Percentiles rank a stretch among this genome's conserved stretches.
Conservation (phyloP, 2,329 filamentous ascomycete genomes). For the Hymenoscyphus fructigenus region DNA sequence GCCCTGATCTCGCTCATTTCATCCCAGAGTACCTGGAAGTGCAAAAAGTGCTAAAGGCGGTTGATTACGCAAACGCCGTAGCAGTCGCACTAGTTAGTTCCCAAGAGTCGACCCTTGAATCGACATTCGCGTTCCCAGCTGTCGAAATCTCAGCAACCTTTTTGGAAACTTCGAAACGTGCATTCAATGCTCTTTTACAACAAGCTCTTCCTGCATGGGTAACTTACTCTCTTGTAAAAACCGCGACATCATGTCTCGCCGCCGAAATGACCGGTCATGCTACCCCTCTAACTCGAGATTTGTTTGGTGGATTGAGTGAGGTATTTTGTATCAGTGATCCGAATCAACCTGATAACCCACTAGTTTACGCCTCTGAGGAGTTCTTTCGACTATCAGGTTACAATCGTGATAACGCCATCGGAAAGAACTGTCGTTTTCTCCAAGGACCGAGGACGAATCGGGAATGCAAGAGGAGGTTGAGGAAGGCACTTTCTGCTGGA, state of each 20-base stretch:
- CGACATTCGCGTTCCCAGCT: not conserved
- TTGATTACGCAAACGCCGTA: constrained; percentile 21
- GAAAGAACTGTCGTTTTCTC: constrained; percentile 86
- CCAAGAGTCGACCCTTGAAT: not conserved
- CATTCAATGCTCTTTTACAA: constrained; percentile 60
- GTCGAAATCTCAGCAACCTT: constrained; percentile 36
- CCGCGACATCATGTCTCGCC: constrained; percentile 8
- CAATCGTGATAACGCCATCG: constrained; percentile 80
- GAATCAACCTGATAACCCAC: constrained; percentile 50
- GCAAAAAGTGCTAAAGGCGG: constrained; percentile 21
- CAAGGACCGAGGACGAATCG: constrained; percentile 83
- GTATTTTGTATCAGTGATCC: constrained; percentile 20
- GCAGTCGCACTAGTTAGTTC: constrained; percentile 20
- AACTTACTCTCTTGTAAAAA: constrained; percentile 48
- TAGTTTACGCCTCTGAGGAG: constrained; percentile 89
- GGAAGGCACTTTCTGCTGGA: constrained; percentile 7
- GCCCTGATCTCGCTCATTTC: constrained; percentile 13
- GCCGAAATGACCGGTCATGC: constrained; percentile 16
- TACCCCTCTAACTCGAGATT: constrained; percentile 9
- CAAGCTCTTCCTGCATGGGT: constrained; percentile 71
- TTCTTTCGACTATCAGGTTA: constrained; percentile 91
- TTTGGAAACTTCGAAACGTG: constrained; percentile 57
- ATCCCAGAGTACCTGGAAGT: constrained; percentile 19
- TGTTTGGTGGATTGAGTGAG: constrained; percentile 16
- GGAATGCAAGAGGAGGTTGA: constrained; percentile 50